A percentile compares a stretch with the other conserved stretches of the same genome.
These are phyloP conservation scores for Basidioascus undulatus DNA, from an alignment of 768 basidiomycete genomes.

Conservation along the genomic window DNA sequence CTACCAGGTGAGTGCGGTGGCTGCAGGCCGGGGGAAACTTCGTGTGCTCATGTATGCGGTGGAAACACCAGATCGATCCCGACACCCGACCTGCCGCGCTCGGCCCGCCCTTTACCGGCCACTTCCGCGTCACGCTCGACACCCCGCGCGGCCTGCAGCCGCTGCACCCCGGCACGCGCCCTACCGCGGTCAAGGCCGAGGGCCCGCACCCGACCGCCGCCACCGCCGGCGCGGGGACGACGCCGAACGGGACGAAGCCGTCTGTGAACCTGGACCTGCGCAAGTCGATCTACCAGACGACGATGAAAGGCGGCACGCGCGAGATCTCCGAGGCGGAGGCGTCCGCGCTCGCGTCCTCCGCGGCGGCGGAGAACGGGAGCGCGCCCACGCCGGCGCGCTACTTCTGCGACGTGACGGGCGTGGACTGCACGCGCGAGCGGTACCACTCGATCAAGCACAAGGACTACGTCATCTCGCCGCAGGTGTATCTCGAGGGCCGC, in stretches of 20 bases:
- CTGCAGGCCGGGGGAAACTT: too few species aligned
- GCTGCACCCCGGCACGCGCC: slow-evolving; percentile 31
- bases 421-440: slow-evolving; percentile 65
- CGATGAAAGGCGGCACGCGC: slow-evolving; percentile 53
- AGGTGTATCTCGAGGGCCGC: slow-evolving; percentile 87
- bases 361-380: slow-evolving; percentile 24
- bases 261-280: slow-evolving; percentile 45
- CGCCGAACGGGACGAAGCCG: neutral
- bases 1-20: slow-evolving; percentile 49
- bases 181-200: slow-evolving; percentile 30
- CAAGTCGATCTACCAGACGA: slow-evolving; percentile 66
- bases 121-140: slow-evolving; percentile 92
- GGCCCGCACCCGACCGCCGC: slow-evolving; percentile 23
- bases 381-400: slow-evolving; percentile 28
- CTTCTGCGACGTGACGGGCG: slow-evolving; percentile 81
- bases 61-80: slow-evolving; percentile 56
- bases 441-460: slow-evolving; percentile 87
- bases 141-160: slow-evolving; percentile 90
- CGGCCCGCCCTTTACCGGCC: slow-evolving; percentile 92
- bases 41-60: too few species aligned
- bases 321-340: slow-evolving; percentile 47
- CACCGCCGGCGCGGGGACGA: slow-evolving; percentile 15
- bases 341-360: slow-evolving; percentile 28
- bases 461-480: slow-evolving; percentile 66
- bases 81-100: slow-evolving; percentile 82